Conservation (phyloP, 2,329 filamentous ascomycete genomes). For the Parastagonospora avenae region DNA sequence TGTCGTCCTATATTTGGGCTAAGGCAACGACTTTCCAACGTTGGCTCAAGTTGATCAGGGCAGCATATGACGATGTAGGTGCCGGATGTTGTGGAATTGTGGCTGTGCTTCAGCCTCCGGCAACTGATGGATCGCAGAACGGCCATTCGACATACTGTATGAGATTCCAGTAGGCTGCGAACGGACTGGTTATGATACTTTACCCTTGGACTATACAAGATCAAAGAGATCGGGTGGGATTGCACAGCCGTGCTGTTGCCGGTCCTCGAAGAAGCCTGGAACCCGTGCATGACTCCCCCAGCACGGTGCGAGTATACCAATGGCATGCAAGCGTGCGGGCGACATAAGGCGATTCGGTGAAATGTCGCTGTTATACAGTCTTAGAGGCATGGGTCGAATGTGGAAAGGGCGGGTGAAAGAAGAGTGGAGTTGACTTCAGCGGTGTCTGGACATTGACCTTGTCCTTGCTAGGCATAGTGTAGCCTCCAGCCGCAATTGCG, state of each 20-base stretch:
- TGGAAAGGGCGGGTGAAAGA: background rate
- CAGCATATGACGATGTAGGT: slow-evolving; percentile 9
- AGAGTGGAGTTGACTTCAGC: background rate
- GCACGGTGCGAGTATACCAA: no score
- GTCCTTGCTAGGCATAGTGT: background rate
- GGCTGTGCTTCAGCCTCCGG: slow-evolving; percentile 39
- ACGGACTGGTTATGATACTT: background rate
- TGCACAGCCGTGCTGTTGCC: no score
- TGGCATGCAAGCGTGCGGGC: background rate
- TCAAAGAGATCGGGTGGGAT: no score
- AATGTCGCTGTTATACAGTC: background rate
- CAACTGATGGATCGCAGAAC: slow-evolving; percentile 12
- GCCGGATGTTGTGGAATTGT: slow-evolving; percentile 19
- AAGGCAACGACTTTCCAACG: slow-evolving; percentile 19
- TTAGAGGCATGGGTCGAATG: background rate
- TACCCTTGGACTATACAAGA: no score
- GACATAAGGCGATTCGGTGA: background rate
- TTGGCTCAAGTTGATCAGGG: slow-evolving; percentile 2
- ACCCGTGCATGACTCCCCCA: no score
- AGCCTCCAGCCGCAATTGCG: background rate
- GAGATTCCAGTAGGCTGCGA: background rate
- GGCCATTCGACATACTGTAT: background rate
- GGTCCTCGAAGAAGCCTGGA: no score
- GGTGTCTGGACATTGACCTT: background rate
- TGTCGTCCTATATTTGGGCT: slow-evolving; percentile 10